Base-by-base conservation (phyloP, 805 yeast genomes). In the Starmerella kuoi region DNA sequence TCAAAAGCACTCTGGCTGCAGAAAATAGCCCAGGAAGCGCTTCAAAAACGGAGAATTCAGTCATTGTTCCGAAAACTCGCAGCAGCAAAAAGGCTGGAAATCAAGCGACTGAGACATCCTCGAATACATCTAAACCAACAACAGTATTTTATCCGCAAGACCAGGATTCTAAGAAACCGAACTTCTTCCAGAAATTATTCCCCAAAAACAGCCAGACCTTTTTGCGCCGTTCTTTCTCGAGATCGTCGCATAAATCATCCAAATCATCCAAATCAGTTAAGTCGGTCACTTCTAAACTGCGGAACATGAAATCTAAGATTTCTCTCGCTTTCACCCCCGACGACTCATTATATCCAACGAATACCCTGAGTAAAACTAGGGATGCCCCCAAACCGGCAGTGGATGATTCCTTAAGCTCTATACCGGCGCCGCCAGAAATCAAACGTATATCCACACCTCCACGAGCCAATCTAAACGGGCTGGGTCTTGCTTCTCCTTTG, bases 141-240 rank as follows among this genome's bases (percentile, higher is more conserved):
- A 23, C 23, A 7, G 47, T 43, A 2, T 38, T 19, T 39, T 39
- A 22, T 30, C 37, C 47, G 7, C 6, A 31, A 5, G 14, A 27
- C 15, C 34, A 37, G 3, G 43, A 40, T 7, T 21, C 35, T 12
- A 9, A 15, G 8, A 43, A 41, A 38, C 24, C 35, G 18, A 45
- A 31, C 21, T 49, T 49, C 30, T 41, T 49, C 41, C 42, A 45
- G 45, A 37, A 35, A 26, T 44, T 50, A 9, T 41, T 50, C 27
- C 54, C 54, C 11, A 48, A 45, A 28, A 50, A 50, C 35, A 43
- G 39, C 22, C 46, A 44, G 34, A 35, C 26, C 11, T 25, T 23
- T 3, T 37, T 47, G 15, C 25, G 40, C 3, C 46, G 54, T 2
- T 18, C 42, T 17, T 17, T 37, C 11, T 49, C 53, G 22, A 33